phyloP scores from a whole-genome alignment of 441 rosid genomes.

The Euphorbia corollata region DNA sequence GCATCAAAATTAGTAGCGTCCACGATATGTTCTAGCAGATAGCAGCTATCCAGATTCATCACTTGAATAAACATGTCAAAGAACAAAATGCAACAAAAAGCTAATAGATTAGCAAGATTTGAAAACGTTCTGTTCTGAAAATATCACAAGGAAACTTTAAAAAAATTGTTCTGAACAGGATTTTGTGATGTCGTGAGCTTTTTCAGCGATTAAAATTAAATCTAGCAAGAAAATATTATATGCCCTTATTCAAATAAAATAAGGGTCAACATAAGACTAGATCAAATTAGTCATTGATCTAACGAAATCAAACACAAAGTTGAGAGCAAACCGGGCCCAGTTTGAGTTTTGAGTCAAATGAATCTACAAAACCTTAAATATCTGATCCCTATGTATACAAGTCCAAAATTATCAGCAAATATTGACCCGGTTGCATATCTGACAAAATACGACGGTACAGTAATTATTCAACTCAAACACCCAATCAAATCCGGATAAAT shows the following conservation, averaged over 20 bases:
- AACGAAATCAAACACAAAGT: slow-evolving; percentile 22
- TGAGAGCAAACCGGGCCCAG: slow-evolving; percentile 29
- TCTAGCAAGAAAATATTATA: slow-evolving; percentile 1
- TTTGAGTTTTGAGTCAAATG: slow-evolving; percentile 30
- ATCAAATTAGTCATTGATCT: slow-evolving; percentile 13
- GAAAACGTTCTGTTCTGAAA: background rate
- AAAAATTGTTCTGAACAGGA: background rate
- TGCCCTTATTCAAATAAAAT: background rate
- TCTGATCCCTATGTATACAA: slow-evolving; percentile 6
- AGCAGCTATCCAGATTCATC: background rate
- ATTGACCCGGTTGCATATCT: slow-evolving; percentile 21
- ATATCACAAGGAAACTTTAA: too few relatives aligned
- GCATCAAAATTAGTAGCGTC: background rate
- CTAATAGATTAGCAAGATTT: background rate
- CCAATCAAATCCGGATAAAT: background rate
- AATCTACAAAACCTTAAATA: slow-evolving; percentile 11
- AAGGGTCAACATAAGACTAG: slow-evolving; percentile 23
- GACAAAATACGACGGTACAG: slow-evolving; percentile 15
- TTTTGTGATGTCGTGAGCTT: background rate
- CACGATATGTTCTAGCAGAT: background rate
- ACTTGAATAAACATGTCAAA: background rate
- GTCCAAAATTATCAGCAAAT: slow-evolving; percentile 15
- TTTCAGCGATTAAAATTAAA: background rate
- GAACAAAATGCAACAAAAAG: background rate
- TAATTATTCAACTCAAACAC: slow-evolving; percentile 7